A percentile compares a stretch with the other conserved stretches of the same genome.
phyloP scores from a whole-genome alignment of 108 stramenopile species.

The Nitzschia putrida region DNA sequence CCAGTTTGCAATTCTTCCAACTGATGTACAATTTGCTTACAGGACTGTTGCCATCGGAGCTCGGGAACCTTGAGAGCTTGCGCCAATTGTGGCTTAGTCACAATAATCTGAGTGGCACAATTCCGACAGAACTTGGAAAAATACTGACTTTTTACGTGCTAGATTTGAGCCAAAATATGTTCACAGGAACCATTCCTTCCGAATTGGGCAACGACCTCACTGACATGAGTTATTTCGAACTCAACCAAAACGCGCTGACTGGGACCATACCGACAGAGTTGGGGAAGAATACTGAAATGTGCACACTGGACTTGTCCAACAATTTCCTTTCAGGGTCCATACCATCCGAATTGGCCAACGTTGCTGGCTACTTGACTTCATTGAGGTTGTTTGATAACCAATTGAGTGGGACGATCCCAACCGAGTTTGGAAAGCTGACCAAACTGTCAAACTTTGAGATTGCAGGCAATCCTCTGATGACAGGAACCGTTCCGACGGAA shows the following conservation, averaged over 20 bases:
- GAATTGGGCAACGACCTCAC: constrained; percentile 22
- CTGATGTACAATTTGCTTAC: constrained; percentile 30
- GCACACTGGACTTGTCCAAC: too few relatives aligned
- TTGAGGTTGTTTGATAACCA: too few relatives aligned
- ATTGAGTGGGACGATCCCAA: too few relatives aligned
- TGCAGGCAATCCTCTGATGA: too few relatives aligned
- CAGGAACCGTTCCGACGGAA: too few relatives aligned
- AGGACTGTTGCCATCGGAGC: constrained; percentile 30
- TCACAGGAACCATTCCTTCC: constrained; percentile 19
- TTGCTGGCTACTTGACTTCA: too few relatives aligned
- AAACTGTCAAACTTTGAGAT: too few relatives aligned
- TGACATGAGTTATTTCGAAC: constrained; percentile 14
- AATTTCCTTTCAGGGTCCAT: too few relatives aligned
- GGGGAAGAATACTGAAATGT: too few relatives aligned
- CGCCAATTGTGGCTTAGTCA: constrained; percentile 16
- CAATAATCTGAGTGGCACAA: constrained; percentile 32
- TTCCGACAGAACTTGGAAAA: constrained; percentile 26
- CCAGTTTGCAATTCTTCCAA: constrained; percentile 13
- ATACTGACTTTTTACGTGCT: constrained; percentile 11
- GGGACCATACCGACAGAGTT: constrained; percentile 56
- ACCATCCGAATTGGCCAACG: too few relatives aligned
- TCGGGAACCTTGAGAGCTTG: constrained; percentile 18
- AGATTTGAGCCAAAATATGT: constrained; percentile 20
- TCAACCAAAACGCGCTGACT: constrained; percentile 37
- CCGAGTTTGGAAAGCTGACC: too few relatives aligned